phyloP scores from a whole-genome alignment of 768 basidiomycete species.

The Chalciporus chontae region DNA sequence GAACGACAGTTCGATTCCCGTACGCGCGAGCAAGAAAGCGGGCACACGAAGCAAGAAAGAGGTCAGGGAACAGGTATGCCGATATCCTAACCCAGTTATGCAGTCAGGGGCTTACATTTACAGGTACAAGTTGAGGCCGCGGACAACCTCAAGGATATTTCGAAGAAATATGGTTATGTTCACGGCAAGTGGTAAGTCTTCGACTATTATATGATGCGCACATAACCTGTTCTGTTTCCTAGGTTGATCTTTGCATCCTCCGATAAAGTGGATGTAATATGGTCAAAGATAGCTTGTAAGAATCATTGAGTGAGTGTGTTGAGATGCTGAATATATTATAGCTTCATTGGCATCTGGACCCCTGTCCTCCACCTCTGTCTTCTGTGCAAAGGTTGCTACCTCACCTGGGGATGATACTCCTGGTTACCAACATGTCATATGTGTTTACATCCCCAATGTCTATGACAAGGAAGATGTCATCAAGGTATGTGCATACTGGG shows the following conservation, averaged over 20 bases:
- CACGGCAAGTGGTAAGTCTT: constrained; percentile 62
- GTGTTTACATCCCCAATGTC: constrained; percentile 68
- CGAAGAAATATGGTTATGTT: constrained; percentile 50
- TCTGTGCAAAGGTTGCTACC: constrained; percentile 63
- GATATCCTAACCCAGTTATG: background rate
- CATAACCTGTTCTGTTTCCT: background rate
- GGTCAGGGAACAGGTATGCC: constrained; percentile 57
- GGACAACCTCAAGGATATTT: constrained; percentile 55
- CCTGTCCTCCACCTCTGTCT: constrained; percentile 54
- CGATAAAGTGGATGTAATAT: constrained; percentile 61
- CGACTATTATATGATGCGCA: background rate
- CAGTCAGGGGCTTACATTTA: background rate
- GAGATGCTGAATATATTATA: constrained; percentile 21
- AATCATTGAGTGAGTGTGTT: background rate
- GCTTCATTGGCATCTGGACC: constrained; percentile 66
- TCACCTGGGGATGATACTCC: constrained; percentile 44
- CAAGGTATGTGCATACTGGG: constrained; percentile 36
- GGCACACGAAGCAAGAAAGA: constrained; percentile 75
- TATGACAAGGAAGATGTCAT: constrained; percentile 60
- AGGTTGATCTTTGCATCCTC: constrained; percentile 67
- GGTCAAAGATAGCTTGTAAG: constrained; percentile 61
- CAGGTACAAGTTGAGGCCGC: constrained; percentile 61
- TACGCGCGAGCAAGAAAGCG: constrained; percentile 67
- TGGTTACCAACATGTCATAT: constrained; percentile 62
- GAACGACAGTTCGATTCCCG: constrained; percentile 65